Conservation (phyloP, 192 early-diverging fungal species). For the Backusella macrospora region DNA sequence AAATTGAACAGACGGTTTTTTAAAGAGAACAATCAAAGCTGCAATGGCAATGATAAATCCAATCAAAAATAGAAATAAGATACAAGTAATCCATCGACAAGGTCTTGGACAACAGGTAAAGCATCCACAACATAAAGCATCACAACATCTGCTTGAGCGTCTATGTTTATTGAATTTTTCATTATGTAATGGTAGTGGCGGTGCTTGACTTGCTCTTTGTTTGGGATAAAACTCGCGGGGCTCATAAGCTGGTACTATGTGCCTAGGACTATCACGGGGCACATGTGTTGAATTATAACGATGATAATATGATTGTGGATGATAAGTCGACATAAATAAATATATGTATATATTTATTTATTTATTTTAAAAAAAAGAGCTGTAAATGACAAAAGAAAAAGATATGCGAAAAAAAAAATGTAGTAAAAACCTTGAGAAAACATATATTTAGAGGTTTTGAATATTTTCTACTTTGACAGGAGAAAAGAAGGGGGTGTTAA, state of each 20-base stretch:
- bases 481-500: neutral
- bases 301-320: neutral
- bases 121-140: slow-evolving; percentile 39
- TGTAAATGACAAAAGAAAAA: neutral
- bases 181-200: neutral
- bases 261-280: neutral
- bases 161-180: slow-evolving; percentile 21
- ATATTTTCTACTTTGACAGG: slow-evolving; percentile 7
- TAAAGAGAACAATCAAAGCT: slow-evolving; percentile 48
- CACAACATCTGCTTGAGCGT: slow-evolving; percentile 21
- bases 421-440: neutral
- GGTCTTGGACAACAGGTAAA: slow-evolving; percentile 41
- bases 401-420: neutral
- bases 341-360: too few species aligned
- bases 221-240: neutral
- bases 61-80: slow-evolving; percentile 42
- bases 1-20: slow-evolving; percentile 40
- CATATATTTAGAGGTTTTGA: neutral
- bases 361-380: too few species aligned
- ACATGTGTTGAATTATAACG: neutral
- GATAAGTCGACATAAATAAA: neutral
- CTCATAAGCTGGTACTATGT: neutral
- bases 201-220: neutral
- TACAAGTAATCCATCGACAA: slow-evolving; percentile 44
- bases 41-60: slow-evolving; percentile 41